phyloP scores from a whole-genome alignment of 495 filamentous ascomycete species.

The Evansstolkia leycettana region DNA sequence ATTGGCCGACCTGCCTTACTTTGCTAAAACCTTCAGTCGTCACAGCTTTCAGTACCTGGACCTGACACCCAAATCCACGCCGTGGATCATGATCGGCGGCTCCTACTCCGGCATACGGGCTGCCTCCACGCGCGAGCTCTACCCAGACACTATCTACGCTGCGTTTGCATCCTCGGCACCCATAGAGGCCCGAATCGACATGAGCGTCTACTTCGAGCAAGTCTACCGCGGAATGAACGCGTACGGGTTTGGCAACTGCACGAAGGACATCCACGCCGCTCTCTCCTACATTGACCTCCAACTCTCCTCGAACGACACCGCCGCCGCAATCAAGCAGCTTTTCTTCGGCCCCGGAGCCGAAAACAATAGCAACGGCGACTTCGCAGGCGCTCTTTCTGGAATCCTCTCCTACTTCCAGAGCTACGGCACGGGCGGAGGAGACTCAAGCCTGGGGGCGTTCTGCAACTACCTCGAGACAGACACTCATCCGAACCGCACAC shows the following conservation, averaged over 20 bases:
- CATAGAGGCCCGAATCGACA: conserved; percentile 39
- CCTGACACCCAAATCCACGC: conserved; percentile 32
- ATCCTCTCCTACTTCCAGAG: conserved; percentile 34
- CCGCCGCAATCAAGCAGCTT: conserved; percentile 31
- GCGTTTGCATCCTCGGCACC: conserved; percentile 45
- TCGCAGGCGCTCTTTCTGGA: conserved; percentile 29
- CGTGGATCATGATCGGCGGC: conserved; percentile 49
- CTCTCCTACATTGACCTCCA: conserved; percentile 39
- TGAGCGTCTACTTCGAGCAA: conserved; percentile 46
- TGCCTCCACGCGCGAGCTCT: conserved; percentile 40
- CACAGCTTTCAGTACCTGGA: conserved; percentile 18
- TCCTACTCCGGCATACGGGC: conserved; percentile 46
- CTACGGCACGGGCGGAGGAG: conserved; percentile 33
- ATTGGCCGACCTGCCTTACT: conserved; percentile 38
- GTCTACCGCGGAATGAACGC: conserved; percentile 39
- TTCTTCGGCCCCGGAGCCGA: conserved; percentile 39
- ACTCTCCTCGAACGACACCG: conserved; percentile 18
- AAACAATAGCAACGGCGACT: conserved; percentile 35
- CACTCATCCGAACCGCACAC: conserved; percentile 5
- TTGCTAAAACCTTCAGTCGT: conserved; percentile 37
- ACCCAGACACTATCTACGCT: conserved; percentile 45
- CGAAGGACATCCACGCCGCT: conserved; percentile 38
- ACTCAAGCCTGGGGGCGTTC: conserved; percentile 25
- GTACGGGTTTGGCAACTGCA: conserved; percentile 41
- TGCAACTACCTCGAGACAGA: conserved; percentile 36